These are phyloP conservation scores for Aquilaria agallochum DNA, from an alignment of 441 rosid species.

Conservation along the genomic window DNA sequence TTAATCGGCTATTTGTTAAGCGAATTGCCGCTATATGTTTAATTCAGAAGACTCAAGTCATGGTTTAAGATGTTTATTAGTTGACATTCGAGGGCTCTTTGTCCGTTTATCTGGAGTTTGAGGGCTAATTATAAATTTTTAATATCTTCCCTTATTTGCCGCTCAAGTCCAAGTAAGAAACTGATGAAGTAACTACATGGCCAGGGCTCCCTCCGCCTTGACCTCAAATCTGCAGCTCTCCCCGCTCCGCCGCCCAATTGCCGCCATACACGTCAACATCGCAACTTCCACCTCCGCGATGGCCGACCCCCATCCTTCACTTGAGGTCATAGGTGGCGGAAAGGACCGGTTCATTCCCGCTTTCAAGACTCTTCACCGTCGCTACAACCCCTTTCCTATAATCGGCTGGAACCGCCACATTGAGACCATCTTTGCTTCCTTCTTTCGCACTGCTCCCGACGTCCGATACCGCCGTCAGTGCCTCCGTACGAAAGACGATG, in stretches of 20 bases:
- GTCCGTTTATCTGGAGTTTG: too few relatives aligned
- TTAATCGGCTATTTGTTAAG: too few relatives aligned
- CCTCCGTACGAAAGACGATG: conserved; percentile 54
- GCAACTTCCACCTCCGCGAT: conserved; percentile 16
- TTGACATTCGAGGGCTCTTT: too few relatives aligned
- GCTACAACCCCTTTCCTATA: conserved; percentile 56
- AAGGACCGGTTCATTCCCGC: conserved; percentile 49
- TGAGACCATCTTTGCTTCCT: conserved; percentile 86
- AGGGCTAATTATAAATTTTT: too few relatives aligned
- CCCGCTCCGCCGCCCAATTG: conserved; percentile 21
- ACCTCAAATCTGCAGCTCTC: background rate
- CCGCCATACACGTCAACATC: background rate
- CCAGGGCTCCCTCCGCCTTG: conserved; percentile 4
- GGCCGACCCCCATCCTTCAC: conserved; percentile 37
- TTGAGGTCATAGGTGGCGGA: conserved; percentile 71
- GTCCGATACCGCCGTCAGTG: conserved; percentile 66
- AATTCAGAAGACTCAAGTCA: too few relatives aligned
- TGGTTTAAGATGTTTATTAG: too few relatives aligned
- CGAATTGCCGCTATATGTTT: too few relatives aligned
- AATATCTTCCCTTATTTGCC: too few relatives aligned
- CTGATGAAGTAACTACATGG: too few relatives aligned
- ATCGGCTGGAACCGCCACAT: conserved; percentile 65
- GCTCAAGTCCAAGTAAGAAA: too few relatives aligned
- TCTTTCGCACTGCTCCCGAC: conserved; percentile 49
- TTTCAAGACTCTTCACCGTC: conserved; percentile 35